Evolutionary conservation across 2,329 filamentous ascomycete genomes (phyloP).

Genomic region (Fonsecaea multimorphosa): DNA sequence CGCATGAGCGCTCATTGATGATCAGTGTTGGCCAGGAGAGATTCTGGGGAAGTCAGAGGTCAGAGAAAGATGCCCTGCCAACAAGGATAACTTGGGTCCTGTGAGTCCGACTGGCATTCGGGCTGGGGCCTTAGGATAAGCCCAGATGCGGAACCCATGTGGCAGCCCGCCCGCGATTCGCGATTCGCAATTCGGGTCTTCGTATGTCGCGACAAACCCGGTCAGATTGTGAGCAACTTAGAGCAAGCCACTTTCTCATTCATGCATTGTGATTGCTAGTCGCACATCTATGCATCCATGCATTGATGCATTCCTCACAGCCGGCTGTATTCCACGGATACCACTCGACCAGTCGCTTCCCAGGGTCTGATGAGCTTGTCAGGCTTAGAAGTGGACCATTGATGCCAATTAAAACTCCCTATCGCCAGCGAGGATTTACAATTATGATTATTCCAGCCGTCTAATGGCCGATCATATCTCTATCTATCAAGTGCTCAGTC

Average conservation of each 20-base stretch:
- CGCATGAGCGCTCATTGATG: slow-evolving; percentile 32
- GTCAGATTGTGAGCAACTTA: slow-evolving; percentile 8
- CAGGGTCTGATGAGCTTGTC: neutral
- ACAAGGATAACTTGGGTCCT: slow-evolving; percentile 19
- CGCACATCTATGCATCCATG: neutral
- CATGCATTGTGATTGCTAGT: neutral
- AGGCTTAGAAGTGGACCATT: neutral
- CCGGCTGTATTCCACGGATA: slow-evolving; percentile 2
- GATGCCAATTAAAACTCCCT: neutral
- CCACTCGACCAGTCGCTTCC: neutral
- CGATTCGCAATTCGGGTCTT: neutral
- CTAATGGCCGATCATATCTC: slow-evolving; percentile 22
- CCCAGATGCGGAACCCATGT: slow-evolving; percentile 16
- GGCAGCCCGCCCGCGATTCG: slow-evolving; percentile 16
- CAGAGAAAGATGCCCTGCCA: neutral
- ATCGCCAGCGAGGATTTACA: slow-evolving; percentile 6
- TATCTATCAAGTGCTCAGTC: slow-evolving; percentile 5
- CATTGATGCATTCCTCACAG: slow-evolving; percentile 1
- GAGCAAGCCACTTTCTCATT: slow-evolving; percentile 1
- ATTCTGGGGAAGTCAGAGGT: neutral
- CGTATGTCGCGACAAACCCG: neutral
- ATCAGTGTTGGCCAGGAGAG: slow-evolving; percentile 10
- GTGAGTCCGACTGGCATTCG: slow-evolving; percentile 11
- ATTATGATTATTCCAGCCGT: slow-evolving; percentile 28
- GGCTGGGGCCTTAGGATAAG: slow-evolving; percentile 18